Conservation (phyloP, 192 early-diverging fungal species). For the Coemansia sp. region DNA sequence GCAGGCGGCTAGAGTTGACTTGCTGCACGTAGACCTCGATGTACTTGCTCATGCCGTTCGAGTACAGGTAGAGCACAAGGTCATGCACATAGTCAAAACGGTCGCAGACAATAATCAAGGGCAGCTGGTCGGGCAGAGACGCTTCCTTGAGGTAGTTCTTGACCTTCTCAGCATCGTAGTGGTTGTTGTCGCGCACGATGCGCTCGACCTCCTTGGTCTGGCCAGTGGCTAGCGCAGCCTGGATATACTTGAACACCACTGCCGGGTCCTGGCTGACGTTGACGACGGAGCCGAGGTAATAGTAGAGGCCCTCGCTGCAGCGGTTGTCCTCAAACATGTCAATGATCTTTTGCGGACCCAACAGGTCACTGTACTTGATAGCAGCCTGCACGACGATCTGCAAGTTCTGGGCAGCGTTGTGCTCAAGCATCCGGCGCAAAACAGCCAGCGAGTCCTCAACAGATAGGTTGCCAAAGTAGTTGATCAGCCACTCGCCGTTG, state of each 20-base stretch:
- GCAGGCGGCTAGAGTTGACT: slow-evolving; percentile 91
- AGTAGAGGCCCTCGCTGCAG: slow-evolving; percentile 93
- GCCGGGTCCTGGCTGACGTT: slow-evolving; percentile 92
- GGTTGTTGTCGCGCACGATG: slow-evolving; percentile 93
- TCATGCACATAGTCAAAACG: slow-evolving; percentile 97
- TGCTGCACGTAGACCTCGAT: slow-evolving; percentile 99
- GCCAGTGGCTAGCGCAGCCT: slow-evolving; percentile 87
- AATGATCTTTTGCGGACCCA: slow-evolving; percentile 85
- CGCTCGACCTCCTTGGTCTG: slow-evolving; percentile 98
- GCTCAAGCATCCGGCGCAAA: slow-evolving; percentile 88
- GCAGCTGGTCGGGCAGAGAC: slow-evolving; percentile 92
- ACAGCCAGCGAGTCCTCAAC: slow-evolving; percentile 97
- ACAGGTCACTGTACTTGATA: slow-evolving; percentile 95
- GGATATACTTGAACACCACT: slow-evolving; percentile 99
- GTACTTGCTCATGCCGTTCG: slow-evolving; percentile 90
- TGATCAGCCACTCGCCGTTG: slow-evolving; percentile 87
- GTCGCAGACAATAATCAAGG: slow-evolving; percentile 98
- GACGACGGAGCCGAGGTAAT: slow-evolving; percentile 94
- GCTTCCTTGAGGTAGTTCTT: slow-evolving; percentile 99
- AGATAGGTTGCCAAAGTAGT: slow-evolving; percentile 93
- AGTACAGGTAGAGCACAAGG: slow-evolving; percentile 92
- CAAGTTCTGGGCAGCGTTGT: slow-evolving; percentile 92
- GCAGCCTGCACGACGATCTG: slow-evolving; percentile 94
- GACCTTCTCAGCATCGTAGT: slow-evolving; percentile 97
- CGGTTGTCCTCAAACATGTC: slow-evolving; percentile 89